Conservation (phyloP, 805 yeast genomes). For the Spathaspora boniae region DNA sequence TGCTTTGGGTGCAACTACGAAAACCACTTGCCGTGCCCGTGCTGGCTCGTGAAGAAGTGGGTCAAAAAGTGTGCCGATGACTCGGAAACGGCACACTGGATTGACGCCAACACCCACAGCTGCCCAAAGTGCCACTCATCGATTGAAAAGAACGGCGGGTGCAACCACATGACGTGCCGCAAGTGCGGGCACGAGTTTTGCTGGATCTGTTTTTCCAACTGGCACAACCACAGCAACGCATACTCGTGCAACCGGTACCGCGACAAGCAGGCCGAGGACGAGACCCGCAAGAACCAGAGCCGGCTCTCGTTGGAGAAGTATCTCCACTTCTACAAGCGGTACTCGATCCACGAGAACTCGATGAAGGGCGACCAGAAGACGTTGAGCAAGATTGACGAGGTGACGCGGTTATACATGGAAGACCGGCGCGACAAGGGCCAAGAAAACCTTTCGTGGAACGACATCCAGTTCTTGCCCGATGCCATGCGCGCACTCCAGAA, state of each 20-base stretch:
- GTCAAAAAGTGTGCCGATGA: slow-evolving; percentile 77
- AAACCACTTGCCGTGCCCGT: slow-evolving; percentile 83
- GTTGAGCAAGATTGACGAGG: slow-evolving; percentile 57
- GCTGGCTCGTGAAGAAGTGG: slow-evolving; percentile 70
- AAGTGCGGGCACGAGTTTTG: slow-evolving; percentile 81
- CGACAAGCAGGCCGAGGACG: slow-evolving; percentile 33
- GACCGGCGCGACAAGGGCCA: slow-evolving; percentile 19
- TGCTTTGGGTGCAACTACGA: slow-evolving; percentile 75
- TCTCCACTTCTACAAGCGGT: slow-evolving; percentile 71
- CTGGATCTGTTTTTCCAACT: slow-evolving; percentile 83
- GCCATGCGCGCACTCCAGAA: slow-evolving; percentile 60
- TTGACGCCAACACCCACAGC: slow-evolving; percentile 73
- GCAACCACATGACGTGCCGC: slow-evolving; percentile 91
- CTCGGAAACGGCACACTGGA: slow-evolving; percentile 86
- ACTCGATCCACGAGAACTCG: slow-evolving; percentile 72
- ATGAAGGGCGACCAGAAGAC: slow-evolving; percentile 67
- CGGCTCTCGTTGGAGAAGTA: slow-evolving; percentile 58
- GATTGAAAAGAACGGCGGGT: slow-evolving; percentile 94
- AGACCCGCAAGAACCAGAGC: slow-evolving; percentile 39
- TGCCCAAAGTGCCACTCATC: slow-evolving; percentile 80
- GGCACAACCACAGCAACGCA: slow-evolving; percentile 65
- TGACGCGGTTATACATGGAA: slow-evolving; percentile 65
- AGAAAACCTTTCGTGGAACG: slow-evolving; percentile 65
- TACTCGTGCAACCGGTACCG: slow-evolving; percentile 63
- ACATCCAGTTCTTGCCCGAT: slow-evolving; percentile 77